Percentiles rank a stretch among this genome's conserved stretches.
Evolutionary conservation across 2,329 filamentous ascomycete genomes (phyloP).

Genomic region (Epichloe festucae): DNA sequence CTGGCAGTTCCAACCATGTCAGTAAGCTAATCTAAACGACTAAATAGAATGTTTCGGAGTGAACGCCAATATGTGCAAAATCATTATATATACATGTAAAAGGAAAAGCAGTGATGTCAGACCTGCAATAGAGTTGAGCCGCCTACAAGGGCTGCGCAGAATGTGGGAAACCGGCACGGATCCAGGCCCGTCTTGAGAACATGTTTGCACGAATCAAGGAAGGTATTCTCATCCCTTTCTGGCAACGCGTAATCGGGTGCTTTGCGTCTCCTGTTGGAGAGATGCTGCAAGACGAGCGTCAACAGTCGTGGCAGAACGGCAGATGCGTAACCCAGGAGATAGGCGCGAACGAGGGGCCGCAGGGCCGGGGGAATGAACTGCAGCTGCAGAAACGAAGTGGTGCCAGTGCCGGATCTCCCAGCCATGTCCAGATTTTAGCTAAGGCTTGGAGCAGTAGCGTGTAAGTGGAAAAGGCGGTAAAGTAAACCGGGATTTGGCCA

Average conservation of each 20-base stretch:
- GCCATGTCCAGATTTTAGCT: neutral
- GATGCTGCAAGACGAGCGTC: constrained; percentile 38
- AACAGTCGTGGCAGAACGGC: constrained; percentile 43
- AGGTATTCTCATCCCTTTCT: constrained; percentile 17
- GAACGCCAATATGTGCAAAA: neutral
- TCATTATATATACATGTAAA: too few relatives aligned
- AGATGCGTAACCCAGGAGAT: constrained; percentile 47
- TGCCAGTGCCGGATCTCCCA: neutral
- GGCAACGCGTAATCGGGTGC: constrained; percentile 15
- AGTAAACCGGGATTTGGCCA: neutral
- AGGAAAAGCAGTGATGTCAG: neutral
- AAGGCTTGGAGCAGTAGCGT: neutral
- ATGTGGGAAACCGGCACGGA: constrained; percentile 44
- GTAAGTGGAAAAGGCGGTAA: neutral
- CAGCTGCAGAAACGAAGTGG: constrained; percentile 10
- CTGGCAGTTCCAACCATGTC: constrained; percentile 8
- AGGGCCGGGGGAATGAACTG: constrained; percentile 33
- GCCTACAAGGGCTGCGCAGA: constrained; percentile 47
- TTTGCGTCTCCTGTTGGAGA: constrained; percentile 24
- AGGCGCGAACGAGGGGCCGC: constrained; percentile 45
- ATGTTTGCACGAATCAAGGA: constrained; percentile 19
- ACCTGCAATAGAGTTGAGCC: constrained; percentile 50
- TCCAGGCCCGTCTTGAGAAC: constrained; percentile 41
- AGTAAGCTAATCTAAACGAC: constrained; percentile 4
- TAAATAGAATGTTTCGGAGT: neutral